A percentile compares a stretch with the other conserved stretches of the same genome.
Evolutionary conservation across 2,329 filamentous ascomycete species (phyloP).

Genomic region (Pseudocercospora vitis): DNA sequence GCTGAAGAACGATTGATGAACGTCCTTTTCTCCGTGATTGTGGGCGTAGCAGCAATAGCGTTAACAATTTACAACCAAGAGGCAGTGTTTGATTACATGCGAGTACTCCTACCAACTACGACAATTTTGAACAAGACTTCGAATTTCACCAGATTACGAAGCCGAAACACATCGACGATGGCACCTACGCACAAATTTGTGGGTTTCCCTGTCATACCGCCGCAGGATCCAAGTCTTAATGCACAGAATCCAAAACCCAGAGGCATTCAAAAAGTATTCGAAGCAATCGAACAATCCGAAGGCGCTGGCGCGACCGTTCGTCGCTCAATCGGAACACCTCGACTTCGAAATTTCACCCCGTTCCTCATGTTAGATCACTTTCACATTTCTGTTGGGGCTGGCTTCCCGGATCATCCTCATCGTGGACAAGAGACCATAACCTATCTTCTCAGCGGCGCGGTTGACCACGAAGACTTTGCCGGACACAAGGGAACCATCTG

Average conservation of each 20-base stretch:
- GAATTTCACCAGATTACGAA: slow-evolving; percentile 37
- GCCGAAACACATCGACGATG: slow-evolving; percentile 35
- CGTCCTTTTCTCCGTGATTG: slow-evolving; percentile 40
- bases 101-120: slow-evolving; percentile 39
- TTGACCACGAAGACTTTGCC: slow-evolving; percentile 91
- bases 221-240: slow-evolving; percentile 43
- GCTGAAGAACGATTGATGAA: slow-evolving; percentile 24
- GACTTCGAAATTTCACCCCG: slow-evolving; percentile 81
- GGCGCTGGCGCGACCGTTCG: slow-evolving; percentile 85
- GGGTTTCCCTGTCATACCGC: slow-evolving; percentile 52
- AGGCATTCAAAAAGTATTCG: slow-evolving; percentile 77
- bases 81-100: slow-evolving; percentile 40
- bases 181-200: slow-evolving; percentile 41
- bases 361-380: slow-evolving; percentile 94
- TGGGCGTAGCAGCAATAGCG: slow-evolving; percentile 44
- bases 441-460: slow-evolving; percentile 79
- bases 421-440: slow-evolving; percentile 88
- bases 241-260: slow-evolving; percentile 67
- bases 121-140: slow-evolving; percentile 29
- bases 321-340: slow-evolving; percentile 79
- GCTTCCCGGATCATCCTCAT: slow-evolving; percentile 43
- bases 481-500: slow-evolving; percentile 81
- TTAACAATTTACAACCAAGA: slow-evolving; percentile 35
- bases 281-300: slow-evolving; percentile 82
- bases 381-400: slow-evolving; percentile 69